Evolutionary conservation across 352 stramenopile species (phyloP).

Genomic region (Hyaloperonospora brassicae): DNA sequence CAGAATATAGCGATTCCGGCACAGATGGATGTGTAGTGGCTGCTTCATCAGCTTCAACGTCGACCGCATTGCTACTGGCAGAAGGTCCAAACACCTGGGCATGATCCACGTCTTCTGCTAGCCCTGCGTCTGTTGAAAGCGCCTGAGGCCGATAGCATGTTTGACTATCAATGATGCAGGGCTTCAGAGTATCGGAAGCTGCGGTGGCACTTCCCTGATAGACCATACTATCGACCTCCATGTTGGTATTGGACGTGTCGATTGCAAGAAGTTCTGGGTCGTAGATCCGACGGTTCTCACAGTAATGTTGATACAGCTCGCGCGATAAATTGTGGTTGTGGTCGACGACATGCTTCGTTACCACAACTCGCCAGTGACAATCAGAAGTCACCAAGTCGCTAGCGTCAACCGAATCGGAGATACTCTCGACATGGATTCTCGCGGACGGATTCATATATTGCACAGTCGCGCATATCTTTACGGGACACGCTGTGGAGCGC

Average conservation of each 20-base stretch:
- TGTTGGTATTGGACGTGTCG: conserved; percentile 29
- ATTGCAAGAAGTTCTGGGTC: conserved; percentile 61
- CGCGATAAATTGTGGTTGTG: conserved; percentile 79
- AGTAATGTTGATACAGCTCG: conserved; percentile 66
- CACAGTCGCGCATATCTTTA: conserved; percentile 74
- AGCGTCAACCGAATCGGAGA: conserved; percentile 1
- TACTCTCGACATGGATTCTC: not conserved
- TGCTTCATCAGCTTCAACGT: conserved; percentile 6
- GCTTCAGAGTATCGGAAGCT: not conserved
- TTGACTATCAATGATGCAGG: conserved; percentile 5
- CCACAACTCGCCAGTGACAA: conserved; percentile 52
- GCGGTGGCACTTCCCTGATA: not conserved
- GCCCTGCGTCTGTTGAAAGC: conserved; percentile 16
- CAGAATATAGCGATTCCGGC: conserved; percentile 3
- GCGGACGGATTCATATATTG: conserved; percentile 35
- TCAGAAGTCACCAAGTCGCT: not conserved
- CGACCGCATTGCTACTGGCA: conserved; percentile 4
- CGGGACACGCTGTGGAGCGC: conserved; percentile 56
- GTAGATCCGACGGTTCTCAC: conserved; percentile 73
- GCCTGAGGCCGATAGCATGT: conserved; percentile 5
- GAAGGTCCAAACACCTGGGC: conserved; percentile 13
- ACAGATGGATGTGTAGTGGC: conserved; percentile 7
- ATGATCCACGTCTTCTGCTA: conserved; percentile 20
- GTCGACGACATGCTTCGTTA: conserved; percentile 67
- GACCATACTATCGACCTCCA: conserved; percentile 22